Evolutionary conservation across 176 grass and related monocot genomes (phyloP), one percentile per base, ranked within the genome.

Genomic region (Bonia amplexicaulis): DNA sequence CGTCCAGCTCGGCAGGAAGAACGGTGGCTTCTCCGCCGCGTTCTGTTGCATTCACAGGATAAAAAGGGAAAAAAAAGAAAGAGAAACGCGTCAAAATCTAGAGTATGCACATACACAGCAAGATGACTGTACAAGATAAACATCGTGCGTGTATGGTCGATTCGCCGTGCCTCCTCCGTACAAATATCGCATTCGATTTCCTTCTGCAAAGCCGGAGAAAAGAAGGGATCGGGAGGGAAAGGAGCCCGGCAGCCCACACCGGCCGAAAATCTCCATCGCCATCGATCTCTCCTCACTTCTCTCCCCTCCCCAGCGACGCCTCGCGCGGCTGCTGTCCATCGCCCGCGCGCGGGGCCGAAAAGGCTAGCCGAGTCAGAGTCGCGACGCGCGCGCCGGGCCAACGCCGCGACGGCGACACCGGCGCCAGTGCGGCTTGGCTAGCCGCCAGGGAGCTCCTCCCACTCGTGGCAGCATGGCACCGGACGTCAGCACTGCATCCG

Each of bases 1-100:
- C 27, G 93, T 89, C 93, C 93, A 95, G 83, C 90, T 95, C 75
- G 88, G 93, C 41, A 95, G 70, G 90, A 95, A 95, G 71, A 76
- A 79, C 0, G 93, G 93, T 0, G 90, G 93, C 88, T 95, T 95
- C 90, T 95, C 93, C 27, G 88, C 90, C 0, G 93, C 93, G 8
- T 95, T 95, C 93, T 95, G 93, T 73, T 39, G 77, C 66, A 48
- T 33, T 23, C 41, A 16, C 23, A 26, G 31, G 2, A 53, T 42
- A 55, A 55, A 20, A 58, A 2, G 9, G 10, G 1, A 29, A 52
- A 33, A 64, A 42, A 7, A 12, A 64, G 7, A 7, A 17, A 65
- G 2, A 14, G 39, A 7, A 13, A 39, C 6, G 3, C 48, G 47
- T 80, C 79, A 87, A 44, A 4, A 33, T 20, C 17, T 40, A 66